Conservation (phyloP, 2,329 filamentous ascomycete genomes). For the Fusarium papillatum region DNA sequence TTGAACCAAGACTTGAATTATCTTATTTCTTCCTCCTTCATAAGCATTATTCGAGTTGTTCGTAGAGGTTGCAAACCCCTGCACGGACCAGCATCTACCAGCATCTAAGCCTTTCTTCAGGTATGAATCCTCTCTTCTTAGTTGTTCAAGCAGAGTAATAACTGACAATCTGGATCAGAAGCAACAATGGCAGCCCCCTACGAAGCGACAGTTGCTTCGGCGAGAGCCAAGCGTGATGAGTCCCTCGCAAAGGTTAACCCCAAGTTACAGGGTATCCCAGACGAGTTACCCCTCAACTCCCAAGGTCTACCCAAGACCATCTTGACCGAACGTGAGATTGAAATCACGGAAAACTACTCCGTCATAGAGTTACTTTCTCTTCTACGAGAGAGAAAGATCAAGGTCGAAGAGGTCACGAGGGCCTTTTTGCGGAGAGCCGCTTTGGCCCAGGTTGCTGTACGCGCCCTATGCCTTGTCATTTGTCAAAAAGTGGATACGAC, state of each 20-base stretch:
- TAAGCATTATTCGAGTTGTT: background rate
- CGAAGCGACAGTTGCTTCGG: constrained; percentile 23
- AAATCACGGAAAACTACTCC: constrained; percentile 46
- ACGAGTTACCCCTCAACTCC: constrained; percentile 37
- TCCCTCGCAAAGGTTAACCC: constrained; percentile 44
- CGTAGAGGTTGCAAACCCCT: background rate
- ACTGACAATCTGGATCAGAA: background rate
- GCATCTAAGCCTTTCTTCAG: background rate
- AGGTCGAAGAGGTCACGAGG: constrained; percentile 44
- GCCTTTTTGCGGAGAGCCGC: constrained; percentile 44
- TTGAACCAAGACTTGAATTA: background rate
- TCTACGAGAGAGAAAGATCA: constrained; percentile 34
- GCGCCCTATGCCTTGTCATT: background rate
- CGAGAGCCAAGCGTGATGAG: constrained; percentile 33
- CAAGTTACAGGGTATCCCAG: constrained; percentile 39
- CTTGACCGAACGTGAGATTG: constrained; percentile 43
- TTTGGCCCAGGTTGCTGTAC: constrained; percentile 39
- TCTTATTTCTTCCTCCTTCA: background rate
- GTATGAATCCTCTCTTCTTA: background rate
- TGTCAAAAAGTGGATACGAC: too few species aligned
- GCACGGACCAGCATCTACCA: background rate
- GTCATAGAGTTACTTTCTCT: constrained; percentile 36
- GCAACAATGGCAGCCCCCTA: constrained; percentile 21
- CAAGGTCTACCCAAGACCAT: constrained; percentile 37
- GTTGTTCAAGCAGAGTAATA: too few species aligned